Conservation (phyloP, 1,284 basidiomycete genomes). For the Xerocomus subilludens region DNA sequence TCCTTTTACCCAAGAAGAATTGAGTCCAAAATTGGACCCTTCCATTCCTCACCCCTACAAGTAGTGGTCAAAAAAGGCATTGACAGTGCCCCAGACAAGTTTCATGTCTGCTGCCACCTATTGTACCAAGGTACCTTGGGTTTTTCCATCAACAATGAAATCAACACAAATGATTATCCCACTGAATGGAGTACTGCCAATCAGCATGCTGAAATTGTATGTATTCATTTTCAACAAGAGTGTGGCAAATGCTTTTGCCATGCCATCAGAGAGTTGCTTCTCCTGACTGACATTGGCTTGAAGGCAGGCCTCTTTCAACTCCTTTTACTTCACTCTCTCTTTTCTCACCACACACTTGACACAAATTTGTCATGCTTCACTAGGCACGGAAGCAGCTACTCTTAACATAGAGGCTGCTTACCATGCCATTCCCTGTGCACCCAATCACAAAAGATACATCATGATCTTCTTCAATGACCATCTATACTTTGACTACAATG, state of each 20-base stretch:
- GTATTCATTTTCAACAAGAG: not conserved
- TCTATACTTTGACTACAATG: too few species aligned
- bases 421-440: not conserved
- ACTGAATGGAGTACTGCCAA: not conserved
- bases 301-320: not conserved
- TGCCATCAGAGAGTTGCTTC: not conserved
- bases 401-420: not conserved
- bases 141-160: not conserved
- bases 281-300: not conserved
- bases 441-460: not conserved
- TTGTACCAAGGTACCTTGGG: not conserved
- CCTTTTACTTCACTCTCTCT: not conserved
- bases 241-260: not conserved
- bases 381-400: not conserved
- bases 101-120: not conserved
- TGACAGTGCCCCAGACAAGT: conserved; percentile 5
- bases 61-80: not conserved
- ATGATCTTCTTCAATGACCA: too few species aligned
- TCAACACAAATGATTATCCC: not conserved
- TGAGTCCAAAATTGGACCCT: not conserved
- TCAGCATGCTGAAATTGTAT: not conserved
- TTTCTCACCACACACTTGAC: too few species aligned
- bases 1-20: not conserved
- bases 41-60: not conserved
- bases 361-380: not conserved